Percentiles rank a stretch among this genome's conserved stretches.
Evolutionary conservation across 2,329 filamentous ascomycete species (phyloP).

Genomic region (Scytalidium lignicola): DNA sequence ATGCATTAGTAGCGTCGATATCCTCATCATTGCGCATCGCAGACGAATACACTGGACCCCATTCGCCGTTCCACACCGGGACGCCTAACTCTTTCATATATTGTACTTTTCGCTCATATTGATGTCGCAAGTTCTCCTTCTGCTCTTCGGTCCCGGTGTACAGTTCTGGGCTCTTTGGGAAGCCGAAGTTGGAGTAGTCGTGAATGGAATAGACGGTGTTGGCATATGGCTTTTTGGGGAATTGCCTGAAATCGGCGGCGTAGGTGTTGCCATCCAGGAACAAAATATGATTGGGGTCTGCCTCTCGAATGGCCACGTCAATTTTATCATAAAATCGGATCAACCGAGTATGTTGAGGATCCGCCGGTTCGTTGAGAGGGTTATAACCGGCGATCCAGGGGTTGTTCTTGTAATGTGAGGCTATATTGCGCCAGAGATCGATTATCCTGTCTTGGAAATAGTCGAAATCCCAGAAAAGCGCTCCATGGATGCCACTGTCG

Average conservation of each 20-base stretch:
- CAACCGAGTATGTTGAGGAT: slow-evolving; percentile 30
- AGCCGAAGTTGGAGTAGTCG: slow-evolving; percentile 48
- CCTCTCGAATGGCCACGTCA: slow-evolving; percentile 33
- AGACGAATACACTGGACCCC: slow-evolving; percentile 37
- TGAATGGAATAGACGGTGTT: slow-evolving; percentile 48
- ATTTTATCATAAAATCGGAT: slow-evolving; percentile 36
- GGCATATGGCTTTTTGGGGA: slow-evolving; percentile 24
- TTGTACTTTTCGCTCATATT: slow-evolving; percentile 37
- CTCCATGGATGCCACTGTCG: slow-evolving; percentile 32
- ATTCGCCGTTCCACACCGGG: slow-evolving; percentile 47
- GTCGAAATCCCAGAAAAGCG: slow-evolving; percentile 42
- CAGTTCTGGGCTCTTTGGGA: slow-evolving; percentile 33
- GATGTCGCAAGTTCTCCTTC: slow-evolving; percentile 32
- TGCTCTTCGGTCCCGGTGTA: slow-evolving; percentile 40
- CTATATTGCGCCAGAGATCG: slow-evolving; percentile 38
- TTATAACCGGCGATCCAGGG: slow-evolving; percentile 29
- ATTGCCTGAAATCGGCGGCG: slow-evolving; percentile 44
- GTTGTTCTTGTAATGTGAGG: slow-evolving; percentile 37
- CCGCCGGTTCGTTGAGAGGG: slow-evolving; percentile 30
- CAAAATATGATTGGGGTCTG: slow-evolving; percentile 44
- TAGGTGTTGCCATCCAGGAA: slow-evolving; percentile 50
- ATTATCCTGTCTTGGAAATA: slow-evolving; percentile 41
- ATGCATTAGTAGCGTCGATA: slow-evolving; percentile 34
- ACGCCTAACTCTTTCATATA: slow-evolving; percentile 37
- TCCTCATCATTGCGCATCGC: slow-evolving; percentile 21